Evolutionary conservation across 169 alveolate species (phyloP), one percentile per base, ranked within the genome.

Genomic region (Babesia ovata): DNA sequence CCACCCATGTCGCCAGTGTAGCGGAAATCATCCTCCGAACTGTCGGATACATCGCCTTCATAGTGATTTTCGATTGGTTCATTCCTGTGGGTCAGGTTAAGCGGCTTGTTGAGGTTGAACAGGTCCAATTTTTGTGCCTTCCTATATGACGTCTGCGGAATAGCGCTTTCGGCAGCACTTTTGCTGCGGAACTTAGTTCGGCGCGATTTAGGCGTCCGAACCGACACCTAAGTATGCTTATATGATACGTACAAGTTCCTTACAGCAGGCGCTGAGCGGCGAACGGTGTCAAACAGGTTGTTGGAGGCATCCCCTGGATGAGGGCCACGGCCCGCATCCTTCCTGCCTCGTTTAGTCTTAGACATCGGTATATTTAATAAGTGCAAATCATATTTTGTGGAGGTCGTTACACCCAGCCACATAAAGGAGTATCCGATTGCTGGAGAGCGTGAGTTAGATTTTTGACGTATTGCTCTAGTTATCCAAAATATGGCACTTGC

Each of bases 21-120:
- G 58, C 70, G 66, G 70, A 73, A 45, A 24, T 63, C 88, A 29
- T 73, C 88, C 26, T 81, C 88, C 0, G 88, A 81, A 16, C 61
- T 26, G 19, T 49, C 71, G 13, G 75, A 71, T 14, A 67, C 19
- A 26, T 66, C 83, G 61, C 69, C 75, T 57, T 81, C 88, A 69
- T 65, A 81, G 72, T 81, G 79, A 14, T 81, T 60, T 33, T 81
- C 88, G 16, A 81, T 63, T 22, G 88, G 88, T 33, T 63, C 69
- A 48, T 72, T 44, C 48, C 72, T 81, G 22, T 81, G 88, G 4
- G 88, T 81, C 26, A 81, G 74, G 24, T 45, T 26, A 1, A 81
- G 26, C 0, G 77, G 77, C 24, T 72, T 66, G 53, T 81, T 81
- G 48, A 81, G 66, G 72, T 81, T 65, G 65, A 46, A 81, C n/a